Conservation (phyloP, 208 protist species). For the Leishmania turanica region DNA sequence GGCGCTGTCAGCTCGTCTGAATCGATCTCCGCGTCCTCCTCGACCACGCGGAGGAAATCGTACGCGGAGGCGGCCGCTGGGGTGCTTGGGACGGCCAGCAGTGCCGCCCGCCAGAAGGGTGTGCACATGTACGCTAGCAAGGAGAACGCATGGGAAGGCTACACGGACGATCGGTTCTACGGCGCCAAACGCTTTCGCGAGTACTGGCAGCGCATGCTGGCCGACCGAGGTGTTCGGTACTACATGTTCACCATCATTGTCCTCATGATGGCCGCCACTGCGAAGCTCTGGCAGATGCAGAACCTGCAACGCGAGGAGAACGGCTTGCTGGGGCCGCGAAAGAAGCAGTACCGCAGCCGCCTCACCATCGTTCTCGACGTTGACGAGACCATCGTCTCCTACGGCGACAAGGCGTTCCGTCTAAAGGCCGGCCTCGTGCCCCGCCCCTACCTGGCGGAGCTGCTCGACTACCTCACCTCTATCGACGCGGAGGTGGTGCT, state of each 20-base stretch:
- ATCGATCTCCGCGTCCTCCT: background rate
- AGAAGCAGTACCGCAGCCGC: slow-evolving; percentile 79
- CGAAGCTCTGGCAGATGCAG: slow-evolving; percentile 76
- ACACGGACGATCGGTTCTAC: slow-evolving; percentile 86
- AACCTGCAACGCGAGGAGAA: slow-evolving; percentile 37
- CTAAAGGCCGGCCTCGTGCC: slow-evolving; percentile 82
- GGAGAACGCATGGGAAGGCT: slow-evolving; percentile 83
- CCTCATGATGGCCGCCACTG: slow-evolving; percentile 39
- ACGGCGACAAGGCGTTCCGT: slow-evolving; percentile 90
- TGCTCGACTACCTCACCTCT: slow-evolving; percentile 83
- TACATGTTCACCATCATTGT: slow-evolving; percentile 79
- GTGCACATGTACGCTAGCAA: slow-evolving; percentile 91
- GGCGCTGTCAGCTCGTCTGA: slow-evolving; percentile 5
- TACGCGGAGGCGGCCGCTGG: slow-evolving; percentile 40
- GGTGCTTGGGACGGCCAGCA: slow-evolving; percentile 23
- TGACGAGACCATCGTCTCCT: slow-evolving; percentile 92
- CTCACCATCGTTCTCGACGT: slow-evolving; percentile 88
- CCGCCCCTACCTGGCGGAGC: slow-evolving; percentile 82
- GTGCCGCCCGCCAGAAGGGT: slow-evolving; percentile 19
- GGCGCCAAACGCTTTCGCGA: slow-evolving; percentile 79
- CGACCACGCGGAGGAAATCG: slow-evolving; percentile 17
- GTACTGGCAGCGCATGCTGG: slow-evolving; percentile 71
- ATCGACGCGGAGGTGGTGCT: slow-evolving; percentile 92
- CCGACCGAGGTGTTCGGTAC: slow-evolving; percentile 75
- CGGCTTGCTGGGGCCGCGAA: slow-evolving; percentile 82